Conservation (phyloP, 768 basidiomycete genomes). For the Grammothele lineata region DNA sequence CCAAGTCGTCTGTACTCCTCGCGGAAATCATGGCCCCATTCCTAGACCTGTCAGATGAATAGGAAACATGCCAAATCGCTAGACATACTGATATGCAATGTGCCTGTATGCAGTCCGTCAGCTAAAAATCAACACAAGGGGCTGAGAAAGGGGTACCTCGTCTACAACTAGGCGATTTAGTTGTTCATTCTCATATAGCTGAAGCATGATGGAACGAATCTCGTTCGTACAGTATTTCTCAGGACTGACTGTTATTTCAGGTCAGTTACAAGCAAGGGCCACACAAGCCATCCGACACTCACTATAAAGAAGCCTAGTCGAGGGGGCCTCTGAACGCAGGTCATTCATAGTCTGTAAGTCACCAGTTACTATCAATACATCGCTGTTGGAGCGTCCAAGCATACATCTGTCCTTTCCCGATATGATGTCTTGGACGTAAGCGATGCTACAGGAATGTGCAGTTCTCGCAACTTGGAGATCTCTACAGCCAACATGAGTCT, state of each 20-base stretch:
- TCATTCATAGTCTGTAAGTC: slow-evolving; percentile 54
- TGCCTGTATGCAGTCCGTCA: slow-evolving; percentile 44
- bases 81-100: slow-evolving; percentile 76
- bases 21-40: slow-evolving; percentile 85
- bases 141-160: slow-evolving; percentile 44
- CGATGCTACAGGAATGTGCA: slow-evolving; percentile 54
- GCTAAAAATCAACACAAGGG: no score
- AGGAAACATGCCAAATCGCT: background rate
- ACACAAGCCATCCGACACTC: slow-evolving; percentile 18
- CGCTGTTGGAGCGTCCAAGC: background rate
- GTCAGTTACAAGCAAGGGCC: background rate
- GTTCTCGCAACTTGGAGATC: slow-evolving; percentile 52
- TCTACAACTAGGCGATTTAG: slow-evolving; percentile 78
- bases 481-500: slow-evolving; percentile 36
- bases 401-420: slow-evolving; percentile 53
- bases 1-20: slow-evolving; percentile 71
- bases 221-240: slow-evolving; percentile 61
- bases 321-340: slow-evolving; percentile 53
- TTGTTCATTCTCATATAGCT: slow-evolving; percentile 48
- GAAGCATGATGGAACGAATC: slow-evolving; percentile 46
- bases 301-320: slow-evolving; percentile 70
- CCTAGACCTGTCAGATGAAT: slow-evolving; percentile 36
- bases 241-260: slow-evolving; percentile 55
- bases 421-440: slow-evolving; percentile 62
- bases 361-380: background rate